Percentiles rank a stretch among this genome's conserved stretches.
Conservation (phyloP, 2,329 filamentous ascomycete genomes). For the Xylaria sp. region DNA sequence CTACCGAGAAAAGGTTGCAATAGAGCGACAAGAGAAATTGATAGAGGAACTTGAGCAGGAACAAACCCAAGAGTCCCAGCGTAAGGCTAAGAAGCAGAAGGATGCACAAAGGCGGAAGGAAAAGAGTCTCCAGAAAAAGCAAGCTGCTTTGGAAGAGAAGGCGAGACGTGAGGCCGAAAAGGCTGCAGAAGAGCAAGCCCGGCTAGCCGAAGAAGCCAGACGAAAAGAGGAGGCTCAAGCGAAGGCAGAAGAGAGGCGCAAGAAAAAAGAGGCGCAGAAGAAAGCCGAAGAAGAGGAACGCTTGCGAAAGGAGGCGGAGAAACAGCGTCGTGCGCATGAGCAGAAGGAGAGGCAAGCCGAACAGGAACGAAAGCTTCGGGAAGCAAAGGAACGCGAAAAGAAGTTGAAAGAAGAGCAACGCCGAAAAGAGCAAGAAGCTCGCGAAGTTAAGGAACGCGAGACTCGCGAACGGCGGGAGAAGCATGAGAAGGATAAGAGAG, state of each 20-base stretch:
- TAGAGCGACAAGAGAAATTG: slow-evolving; percentile 89
- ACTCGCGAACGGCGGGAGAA: slow-evolving; percentile 66
- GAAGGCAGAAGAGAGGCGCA: slow-evolving; percentile 89
- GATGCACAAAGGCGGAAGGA: slow-evolving; percentile 97
- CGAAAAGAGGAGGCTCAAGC: slow-evolving; percentile 82
- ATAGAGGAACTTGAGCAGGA: slow-evolving; percentile 93
- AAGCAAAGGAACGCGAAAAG: slow-evolving; percentile 83
- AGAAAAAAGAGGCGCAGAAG: slow-evolving; percentile 89
- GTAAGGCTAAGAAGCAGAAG: slow-evolving; percentile 91
- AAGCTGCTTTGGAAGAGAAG: slow-evolving; percentile 89
- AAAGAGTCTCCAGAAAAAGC: slow-evolving; percentile 89
- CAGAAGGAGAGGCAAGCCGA: slow-evolving; percentile 88
- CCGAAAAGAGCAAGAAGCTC: slow-evolving; percentile 80
- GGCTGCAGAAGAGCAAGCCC: slow-evolving; percentile 84
- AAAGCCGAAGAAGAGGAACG: slow-evolving; percentile 92
- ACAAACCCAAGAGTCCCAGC: slow-evolving; percentile 76
- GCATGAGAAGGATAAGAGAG: slow-evolving; percentile 68
- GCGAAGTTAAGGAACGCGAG: slow-evolving; percentile 76
- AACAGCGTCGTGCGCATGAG: slow-evolving; percentile 80
- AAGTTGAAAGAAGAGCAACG: slow-evolving; percentile 86
- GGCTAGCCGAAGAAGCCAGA: slow-evolving; percentile 79
- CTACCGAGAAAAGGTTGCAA: slow-evolving; percentile 97
- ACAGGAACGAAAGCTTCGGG: slow-evolving; percentile 82
- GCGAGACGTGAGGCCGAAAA: slow-evolving; percentile 88
- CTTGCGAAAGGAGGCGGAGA: slow-evolving; percentile 85